Conservation (phyloP, 2,329 filamentous ascomycete genomes). For the Verticillium tricorpus region DNA sequence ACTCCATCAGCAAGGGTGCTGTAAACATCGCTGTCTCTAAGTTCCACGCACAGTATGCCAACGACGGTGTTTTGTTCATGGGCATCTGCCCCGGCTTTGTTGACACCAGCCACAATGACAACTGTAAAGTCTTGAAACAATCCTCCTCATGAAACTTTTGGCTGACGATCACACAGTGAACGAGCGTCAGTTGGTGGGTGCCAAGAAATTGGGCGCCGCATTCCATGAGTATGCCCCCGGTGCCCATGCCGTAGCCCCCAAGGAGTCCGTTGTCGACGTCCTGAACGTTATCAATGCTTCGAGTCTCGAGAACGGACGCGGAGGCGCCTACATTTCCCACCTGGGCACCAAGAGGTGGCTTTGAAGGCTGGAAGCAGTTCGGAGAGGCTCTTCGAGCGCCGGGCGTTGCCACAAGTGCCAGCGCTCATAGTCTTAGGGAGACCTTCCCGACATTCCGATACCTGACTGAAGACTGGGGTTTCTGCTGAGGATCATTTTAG, state of each 20-base stretch:
- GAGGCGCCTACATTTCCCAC: slow-evolving; percentile 50
- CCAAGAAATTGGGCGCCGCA: slow-evolving; percentile 16
- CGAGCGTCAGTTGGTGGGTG: slow-evolving; percentile 10
- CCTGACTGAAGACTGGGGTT: too few species aligned
- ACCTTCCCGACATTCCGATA: too few species aligned
- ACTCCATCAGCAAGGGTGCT: slow-evolving; percentile 47
- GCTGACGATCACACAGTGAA: slow-evolving; percentile 19
- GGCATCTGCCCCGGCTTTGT: slow-evolving; percentile 48
- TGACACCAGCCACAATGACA: slow-evolving; percentile 27
- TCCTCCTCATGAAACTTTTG: slow-evolving; percentile 1
- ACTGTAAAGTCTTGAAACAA: slow-evolving; percentile 15
- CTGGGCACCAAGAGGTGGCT: slow-evolving; percentile 36
- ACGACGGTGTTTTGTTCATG: slow-evolving; percentile 48
- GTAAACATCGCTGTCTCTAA: slow-evolving; percentile 49
- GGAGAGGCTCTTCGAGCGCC: too few species aligned
- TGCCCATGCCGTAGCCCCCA: slow-evolving; percentile 28
- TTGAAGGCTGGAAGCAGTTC: not conserved
- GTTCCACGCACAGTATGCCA: slow-evolving; percentile 42
- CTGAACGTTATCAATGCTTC: slow-evolving; percentile 27
- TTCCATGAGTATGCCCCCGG: slow-evolving; percentile 33
- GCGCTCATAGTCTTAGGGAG: too few species aligned
- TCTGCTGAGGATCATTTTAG: too few species aligned
- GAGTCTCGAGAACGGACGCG: slow-evolving; percentile 40
- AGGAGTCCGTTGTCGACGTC: slow-evolving; percentile 28
- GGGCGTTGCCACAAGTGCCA: too few species aligned